Evolutionary conservation across 805 yeast genomes (phyloP), one percentile per base, ranked within the genome.

Genomic region (Ogataea thermomethanolica): DNA sequence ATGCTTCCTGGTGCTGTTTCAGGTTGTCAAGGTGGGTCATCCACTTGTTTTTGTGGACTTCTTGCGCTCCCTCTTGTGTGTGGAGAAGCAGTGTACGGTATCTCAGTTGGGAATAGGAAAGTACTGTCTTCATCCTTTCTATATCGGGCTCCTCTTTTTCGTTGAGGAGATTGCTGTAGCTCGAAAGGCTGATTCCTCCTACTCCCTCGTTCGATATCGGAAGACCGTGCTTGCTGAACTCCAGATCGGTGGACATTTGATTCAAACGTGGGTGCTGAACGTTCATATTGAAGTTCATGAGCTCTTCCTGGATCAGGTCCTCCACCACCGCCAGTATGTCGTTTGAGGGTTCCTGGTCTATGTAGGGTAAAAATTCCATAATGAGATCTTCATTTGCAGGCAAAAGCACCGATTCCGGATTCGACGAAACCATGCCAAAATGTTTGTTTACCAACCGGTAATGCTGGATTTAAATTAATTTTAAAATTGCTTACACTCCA

Each of bases 91-190:
- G 54, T n/a, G 69, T 65, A 13, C 76, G 50, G 22, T 64, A 59
- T 35, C 73, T 67, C 30, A 70, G 59, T 15, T 55, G 46, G 3
- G 73, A 52, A 50, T 71, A 71, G 23, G 69, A 65, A 21, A 73
- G 44, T 4, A 72, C 59, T 8, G 70, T 59, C 44, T 65, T 62
- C 48, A 67, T 43, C 20, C 54, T 46, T 20, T 46, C 40, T 21
- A 53, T 29, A 54, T 44, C 46, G 9, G 48, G 45, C 15, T 42
- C 46, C 34, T 30, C 33, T 3, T 36, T 15, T 27, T 43, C 51
- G 35, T 45, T 44, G 34, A 46, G 27, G 13, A 48, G 41, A 24
- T 46, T 48, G 24, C 52, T 45, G 37, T 50, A 50, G 8, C 38
- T 48, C 6, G 52, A 48, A 9, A 50, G 36, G 17, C 45, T 46